A percentile compares a stretch with the other conserved stretches of the same genome.
These are phyloP conservation scores for Garcia nutans DNA, from an alignment of 345 rosid species.

Conservation along the genomic window DNA sequence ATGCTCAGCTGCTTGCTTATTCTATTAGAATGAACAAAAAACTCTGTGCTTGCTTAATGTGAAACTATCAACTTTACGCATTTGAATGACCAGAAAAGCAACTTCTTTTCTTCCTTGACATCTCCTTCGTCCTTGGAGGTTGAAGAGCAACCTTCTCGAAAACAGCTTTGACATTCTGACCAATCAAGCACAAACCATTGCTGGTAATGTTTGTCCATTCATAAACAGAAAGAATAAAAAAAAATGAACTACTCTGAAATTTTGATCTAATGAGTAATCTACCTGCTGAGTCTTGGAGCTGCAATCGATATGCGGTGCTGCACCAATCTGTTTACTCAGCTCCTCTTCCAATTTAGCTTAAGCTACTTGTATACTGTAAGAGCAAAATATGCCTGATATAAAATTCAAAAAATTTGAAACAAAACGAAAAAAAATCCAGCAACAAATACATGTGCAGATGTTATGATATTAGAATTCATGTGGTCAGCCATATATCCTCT, in stretches of 20 bases:
- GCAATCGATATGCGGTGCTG: conserved; percentile 92
- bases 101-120: conserved; percentile 58
- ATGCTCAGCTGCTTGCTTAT: not conserved
- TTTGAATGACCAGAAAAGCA: conserved; percentile 64
- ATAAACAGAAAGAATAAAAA: not conserved
- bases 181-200: not conserved
- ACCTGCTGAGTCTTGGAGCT: conserved; percentile 99
- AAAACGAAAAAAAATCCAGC: not conserved
- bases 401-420: not conserved
- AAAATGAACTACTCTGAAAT: not conserved
- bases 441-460: conserved; percentile 62
- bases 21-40: not conserved
- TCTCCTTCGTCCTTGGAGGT: conserved; percentile 87
- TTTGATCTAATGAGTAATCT: not conserved
- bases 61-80: conserved; percentile 43
- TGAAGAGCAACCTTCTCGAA: conserved; percentile 96
- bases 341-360: conserved; percentile 68
- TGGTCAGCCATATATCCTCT: conserved; percentile 68
- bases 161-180: conserved; percentile 89
- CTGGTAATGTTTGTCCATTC: not conserved
- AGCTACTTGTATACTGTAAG: not conserved
- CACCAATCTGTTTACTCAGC: conserved; percentile 89
- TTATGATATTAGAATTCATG: conserved; percentile 60
- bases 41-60: not conserved
- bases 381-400: not conserved